Conservation (phyloP, 129 eudicot genomes). For the Pseudognaphalium luteoalbum region DNA sequence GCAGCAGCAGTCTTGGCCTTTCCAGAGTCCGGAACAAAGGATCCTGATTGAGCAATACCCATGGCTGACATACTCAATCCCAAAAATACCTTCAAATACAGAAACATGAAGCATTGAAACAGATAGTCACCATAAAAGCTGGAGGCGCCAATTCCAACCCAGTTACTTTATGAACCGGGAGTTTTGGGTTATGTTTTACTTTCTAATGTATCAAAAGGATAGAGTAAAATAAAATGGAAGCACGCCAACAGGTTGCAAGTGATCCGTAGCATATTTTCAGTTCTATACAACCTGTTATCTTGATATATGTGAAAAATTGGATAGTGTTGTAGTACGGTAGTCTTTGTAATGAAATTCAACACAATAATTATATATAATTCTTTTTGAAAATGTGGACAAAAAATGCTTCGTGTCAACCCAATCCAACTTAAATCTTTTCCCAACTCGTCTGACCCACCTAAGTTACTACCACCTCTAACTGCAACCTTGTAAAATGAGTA, state of each 20-base stretch:
- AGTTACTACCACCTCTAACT: neutral
- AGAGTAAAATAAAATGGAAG: neutral
- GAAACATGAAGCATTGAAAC: constrained; percentile 3
- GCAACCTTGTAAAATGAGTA: constrained; percentile 27
- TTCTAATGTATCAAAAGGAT: neutral
- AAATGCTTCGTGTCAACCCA: neutral
- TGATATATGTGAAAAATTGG: neutral
- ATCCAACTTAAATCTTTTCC: neutral
- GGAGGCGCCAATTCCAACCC: neutral
- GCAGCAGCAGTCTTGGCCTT: constrained; percentile 32
- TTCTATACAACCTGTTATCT: neutral
- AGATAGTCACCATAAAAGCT: constrained; percentile 31
- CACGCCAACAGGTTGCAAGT: neutral
- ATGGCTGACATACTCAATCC: constrained; percentile 39
- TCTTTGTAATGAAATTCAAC: neutral
- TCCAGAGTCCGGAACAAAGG: constrained; percentile 31
- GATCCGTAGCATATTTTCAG: neutral
- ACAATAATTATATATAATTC: neutral
- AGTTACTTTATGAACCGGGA: neutral
- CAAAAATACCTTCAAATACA: constrained; percentile 27
- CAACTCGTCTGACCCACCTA: neutral
- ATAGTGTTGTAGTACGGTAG: neutral
- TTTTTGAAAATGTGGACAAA: neutral
- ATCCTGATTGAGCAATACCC: constrained; percentile 38
- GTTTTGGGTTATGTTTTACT: neutral